Evolutionary conservation across 2,329 filamentous ascomycete species (phyloP), one percentile per base, ranked within the genome.

Genomic region (Fusarium veterinarium): DNA sequence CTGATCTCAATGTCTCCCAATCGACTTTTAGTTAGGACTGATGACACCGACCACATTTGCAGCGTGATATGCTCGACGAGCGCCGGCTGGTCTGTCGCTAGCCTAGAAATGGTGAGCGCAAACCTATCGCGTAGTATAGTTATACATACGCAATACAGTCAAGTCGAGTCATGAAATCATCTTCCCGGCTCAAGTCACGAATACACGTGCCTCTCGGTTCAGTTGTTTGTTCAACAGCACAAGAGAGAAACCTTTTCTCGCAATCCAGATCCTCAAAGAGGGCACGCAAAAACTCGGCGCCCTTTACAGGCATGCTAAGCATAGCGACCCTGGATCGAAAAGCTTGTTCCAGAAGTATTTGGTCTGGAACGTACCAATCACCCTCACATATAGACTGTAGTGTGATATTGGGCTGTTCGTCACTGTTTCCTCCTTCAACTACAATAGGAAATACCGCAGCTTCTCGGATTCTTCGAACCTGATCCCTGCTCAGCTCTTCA

Each of bases 321-420:
- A 45, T 45, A 13, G 42, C 1, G 23, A 45, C 42, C 23, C 42
- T 45, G 10, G 0, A 19, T 13, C 11, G 11, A 45, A 45, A 45
- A 13, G 23, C 0, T 45, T 1, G 4, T 17, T 28, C 5, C 23
- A 45, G 17, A 3, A 0, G 0, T 6, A 45, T 4, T 3, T 8
- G 3, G 0, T 45, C 42, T 45, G 42, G 42, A 28, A 45, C 1
- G 42, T 28, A 45, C 42, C 42, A 45, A 28, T 28, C 10, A 23
- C 17, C 17, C 23, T 44, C 42, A 44, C 23, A 25, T 44, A 44
- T 8, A 42, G 41, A 42, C n/a, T 42, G 41, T 17, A 4, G n/a
- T 5, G 6, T 23, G 14, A 42, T 42, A 17, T 10, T 42, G 0
- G 42, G 42, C 5, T 44, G 23, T 19, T 44, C 11, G 17, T 28